phyloP scores from a whole-genome alignment of 2,329 filamentous ascomycete species.

The Rhynchosporium secalis region DNA sequence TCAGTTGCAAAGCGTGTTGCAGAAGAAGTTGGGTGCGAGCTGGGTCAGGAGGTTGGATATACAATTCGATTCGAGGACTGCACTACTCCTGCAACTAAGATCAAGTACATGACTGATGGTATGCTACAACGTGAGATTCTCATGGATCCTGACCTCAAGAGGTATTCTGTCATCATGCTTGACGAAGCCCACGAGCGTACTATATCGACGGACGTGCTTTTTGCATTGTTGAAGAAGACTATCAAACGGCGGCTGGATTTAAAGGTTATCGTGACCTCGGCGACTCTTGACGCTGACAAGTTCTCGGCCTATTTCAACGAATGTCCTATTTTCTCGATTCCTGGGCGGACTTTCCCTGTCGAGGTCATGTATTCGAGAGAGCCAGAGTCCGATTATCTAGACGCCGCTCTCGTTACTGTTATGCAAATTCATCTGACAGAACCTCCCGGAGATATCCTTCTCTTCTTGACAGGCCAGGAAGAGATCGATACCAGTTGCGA shows the following conservation, averaged over 20 bases:
- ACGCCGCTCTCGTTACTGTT: constrained; percentile 89
- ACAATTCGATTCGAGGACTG: constrained; percentile 97
- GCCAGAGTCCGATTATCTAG: constrained; percentile 93
- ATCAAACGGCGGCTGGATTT: constrained; percentile 81
- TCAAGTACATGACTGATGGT: constrained; percentile 99
- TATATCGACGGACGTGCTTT: constrained; percentile 92
- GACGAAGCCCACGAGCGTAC: constrained; percentile 98
- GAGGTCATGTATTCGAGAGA: constrained; percentile 95
- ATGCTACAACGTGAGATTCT: constrained; percentile 96
- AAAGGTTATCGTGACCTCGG: constrained; percentile 94
- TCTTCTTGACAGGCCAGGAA: constrained; percentile 96
- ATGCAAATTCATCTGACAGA: constrained; percentile 98
- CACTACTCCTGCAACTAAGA: constrained; percentile 82
- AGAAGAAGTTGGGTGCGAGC: constrained; percentile 87
- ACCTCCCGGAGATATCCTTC: constrained; percentile 87
- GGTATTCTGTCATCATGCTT: constrained; percentile 96
- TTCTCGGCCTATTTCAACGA: constrained; percentile 96
- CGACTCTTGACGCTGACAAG: constrained; percentile 94
- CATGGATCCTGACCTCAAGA: constrained; percentile 81
- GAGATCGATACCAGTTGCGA: constrained; percentile 96
- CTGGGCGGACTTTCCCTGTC: constrained; percentile 91
- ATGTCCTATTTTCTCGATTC: constrained; percentile 95
- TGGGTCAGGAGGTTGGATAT: constrained; percentile 93
- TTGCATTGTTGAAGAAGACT: constrained; percentile 92
- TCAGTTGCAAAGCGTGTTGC: constrained; percentile 96